Percentiles rank a stretch among this genome's conserved stretches.
phyloP scores from a whole-genome alignment of 2,329 filamentous ascomycete genomes.

The Neurospora sp. region DNA sequence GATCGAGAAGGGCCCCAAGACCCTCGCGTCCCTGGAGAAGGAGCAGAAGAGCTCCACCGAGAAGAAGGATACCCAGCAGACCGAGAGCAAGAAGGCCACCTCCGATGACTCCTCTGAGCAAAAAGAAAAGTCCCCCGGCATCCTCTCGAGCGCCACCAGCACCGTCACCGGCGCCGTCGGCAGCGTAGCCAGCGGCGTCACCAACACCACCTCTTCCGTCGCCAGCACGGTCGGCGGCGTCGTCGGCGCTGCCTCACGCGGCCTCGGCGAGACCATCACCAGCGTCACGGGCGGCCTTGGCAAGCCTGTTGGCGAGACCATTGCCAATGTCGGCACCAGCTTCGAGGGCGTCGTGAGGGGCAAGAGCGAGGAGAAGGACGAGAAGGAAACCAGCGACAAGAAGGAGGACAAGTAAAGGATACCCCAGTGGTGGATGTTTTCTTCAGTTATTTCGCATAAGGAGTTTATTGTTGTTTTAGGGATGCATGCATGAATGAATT shows the following conservation, averaged over 20 bases:
- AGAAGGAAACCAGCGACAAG: conserved; percentile 49
- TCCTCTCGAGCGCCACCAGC: not conserved
- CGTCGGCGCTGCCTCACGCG: conserved; percentile 41
- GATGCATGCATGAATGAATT: not conserved
- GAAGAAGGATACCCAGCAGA: not conserved
- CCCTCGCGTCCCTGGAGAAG: not conserved
- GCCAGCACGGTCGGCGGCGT: conserved; percentile 24
- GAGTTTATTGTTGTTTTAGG: not conserved
- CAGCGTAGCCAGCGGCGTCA: conserved; percentile 19
- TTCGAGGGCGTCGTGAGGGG: conserved; percentile 41
- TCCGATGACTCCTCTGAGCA: not conserved
- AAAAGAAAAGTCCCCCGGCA: not conserved
- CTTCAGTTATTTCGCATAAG: not conserved
- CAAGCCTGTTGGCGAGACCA: conserved; percentile 44
- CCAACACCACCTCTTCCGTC: conserved; percentile 22
- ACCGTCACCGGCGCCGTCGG: conserved; percentile 19
- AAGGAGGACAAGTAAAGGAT: not conserved
- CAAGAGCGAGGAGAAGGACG: conserved; percentile 31
- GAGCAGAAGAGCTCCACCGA: not conserved
- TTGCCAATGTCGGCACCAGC: conserved; percentile 43
- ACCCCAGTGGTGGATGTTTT: not conserved
- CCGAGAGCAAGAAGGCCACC: not conserved
- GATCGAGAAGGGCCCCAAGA: not conserved
- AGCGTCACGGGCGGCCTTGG: conserved; percentile 44
- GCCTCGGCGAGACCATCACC: conserved; percentile 46